Percentiles rank a stretch among this genome's conserved stretches.
Conservation (phyloP, 805 yeast genomes). For the Ogataea haglerorum region DNA sequence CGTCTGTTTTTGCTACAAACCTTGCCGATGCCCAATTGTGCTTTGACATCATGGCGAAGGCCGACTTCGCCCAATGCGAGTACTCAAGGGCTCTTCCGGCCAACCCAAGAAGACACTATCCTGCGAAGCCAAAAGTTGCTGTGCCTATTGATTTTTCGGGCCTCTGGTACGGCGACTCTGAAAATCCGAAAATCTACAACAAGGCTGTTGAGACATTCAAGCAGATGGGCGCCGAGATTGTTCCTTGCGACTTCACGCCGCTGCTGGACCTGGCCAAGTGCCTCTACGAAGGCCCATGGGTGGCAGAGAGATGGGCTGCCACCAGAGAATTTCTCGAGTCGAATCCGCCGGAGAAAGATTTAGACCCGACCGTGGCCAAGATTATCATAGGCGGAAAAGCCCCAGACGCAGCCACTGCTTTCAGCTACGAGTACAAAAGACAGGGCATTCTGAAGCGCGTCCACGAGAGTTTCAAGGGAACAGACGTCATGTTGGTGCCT, state of each 20-base stretch:
- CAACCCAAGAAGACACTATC: slow-evolving; percentile 59
- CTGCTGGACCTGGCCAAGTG: slow-evolving; percentile 79
- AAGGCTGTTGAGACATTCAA: slow-evolving; percentile 56
- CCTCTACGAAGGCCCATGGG: slow-evolving; percentile 98
- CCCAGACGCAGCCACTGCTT: slow-evolving; percentile 78
- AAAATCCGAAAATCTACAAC: slow-evolving; percentile 68
- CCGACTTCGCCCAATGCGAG: slow-evolving; percentile 67
- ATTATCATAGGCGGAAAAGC: slow-evolving; percentile 78
- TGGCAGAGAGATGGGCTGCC: slow-evolving; percentile 89
- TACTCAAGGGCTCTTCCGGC: slow-evolving; percentile 76
- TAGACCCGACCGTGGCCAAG: slow-evolving; percentile 79
- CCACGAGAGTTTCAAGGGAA: slow-evolving; percentile 46
- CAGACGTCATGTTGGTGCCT: slow-evolving; percentile 84
- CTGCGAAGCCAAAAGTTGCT: slow-evolving; percentile 62
- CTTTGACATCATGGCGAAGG: slow-evolving; percentile 66
- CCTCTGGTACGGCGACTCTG: slow-evolving; percentile 74
- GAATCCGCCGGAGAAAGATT: slow-evolving; percentile 62
- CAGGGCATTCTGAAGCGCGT: slow-evolving; percentile 72
- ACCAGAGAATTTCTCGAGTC: slow-evolving; percentile 66
- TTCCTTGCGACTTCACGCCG: slow-evolving; percentile 68
- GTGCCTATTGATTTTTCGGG: slow-evolving; percentile 63
- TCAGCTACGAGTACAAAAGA: slow-evolving; percentile 82
- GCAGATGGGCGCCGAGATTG: slow-evolving; percentile 53
- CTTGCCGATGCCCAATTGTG: slow-evolving; percentile 79
- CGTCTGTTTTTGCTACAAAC: slow-evolving; percentile 76